These are phyloP conservation scores for Talaromyces borbonicus DNA, from an alignment of 495 filamentous ascomycete genomes.

Conservation along the genomic window DNA sequence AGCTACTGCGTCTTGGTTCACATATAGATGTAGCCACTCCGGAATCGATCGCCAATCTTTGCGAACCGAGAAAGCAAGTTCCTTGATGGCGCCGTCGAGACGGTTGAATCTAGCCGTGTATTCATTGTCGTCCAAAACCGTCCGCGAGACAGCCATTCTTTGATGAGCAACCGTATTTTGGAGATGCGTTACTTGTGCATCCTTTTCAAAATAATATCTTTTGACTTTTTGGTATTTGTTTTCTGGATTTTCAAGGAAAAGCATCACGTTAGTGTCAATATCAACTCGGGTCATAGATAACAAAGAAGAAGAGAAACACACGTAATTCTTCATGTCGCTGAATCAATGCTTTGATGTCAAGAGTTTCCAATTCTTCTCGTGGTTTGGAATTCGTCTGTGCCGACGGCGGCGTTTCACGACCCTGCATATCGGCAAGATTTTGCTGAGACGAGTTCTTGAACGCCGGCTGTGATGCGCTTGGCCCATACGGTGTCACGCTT, in stretches of 20 bases:
- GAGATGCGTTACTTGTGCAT: conserved; percentile 84
- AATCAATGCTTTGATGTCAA: conserved; percentile 34
- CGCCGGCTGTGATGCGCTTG: conserved; percentile 9
- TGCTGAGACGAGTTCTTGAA: conserved; percentile 21
- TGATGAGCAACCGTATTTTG: conserved; percentile 96
- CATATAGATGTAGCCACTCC: conserved; percentile 61
- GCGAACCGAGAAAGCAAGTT: conserved; percentile 87
- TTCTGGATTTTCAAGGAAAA: no score
- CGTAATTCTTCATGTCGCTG: conserved; percentile 54
- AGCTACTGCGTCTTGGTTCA: conserved; percentile 72
- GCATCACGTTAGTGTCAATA: conserved; percentile 6
- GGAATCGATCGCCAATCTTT: conserved; percentile 84
- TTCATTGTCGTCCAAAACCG: conserved; percentile 91
- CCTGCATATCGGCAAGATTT: conserved; percentile 27
- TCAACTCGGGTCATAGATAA: conserved; percentile 9
- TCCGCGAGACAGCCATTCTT: conserved; percentile 86
- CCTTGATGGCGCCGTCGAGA: conserved; percentile 88
- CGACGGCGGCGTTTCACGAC: conserved; percentile 45
- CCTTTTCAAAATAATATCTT: conserved; percentile 91
- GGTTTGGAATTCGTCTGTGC: conserved; percentile 34
- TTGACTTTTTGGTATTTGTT: conserved; percentile 98
- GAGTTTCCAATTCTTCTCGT: conserved; percentile 44
- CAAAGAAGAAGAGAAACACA: conserved; percentile 32
- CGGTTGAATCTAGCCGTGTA: conserved; percentile 85
- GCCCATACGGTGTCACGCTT: conserved; percentile 7